Percentiles rank a stretch among this genome's conserved stretches.
Evolutionary conservation across 345 rosid genomes (phyloP).

Genomic region (Gynandropsis gynandra): DNA sequence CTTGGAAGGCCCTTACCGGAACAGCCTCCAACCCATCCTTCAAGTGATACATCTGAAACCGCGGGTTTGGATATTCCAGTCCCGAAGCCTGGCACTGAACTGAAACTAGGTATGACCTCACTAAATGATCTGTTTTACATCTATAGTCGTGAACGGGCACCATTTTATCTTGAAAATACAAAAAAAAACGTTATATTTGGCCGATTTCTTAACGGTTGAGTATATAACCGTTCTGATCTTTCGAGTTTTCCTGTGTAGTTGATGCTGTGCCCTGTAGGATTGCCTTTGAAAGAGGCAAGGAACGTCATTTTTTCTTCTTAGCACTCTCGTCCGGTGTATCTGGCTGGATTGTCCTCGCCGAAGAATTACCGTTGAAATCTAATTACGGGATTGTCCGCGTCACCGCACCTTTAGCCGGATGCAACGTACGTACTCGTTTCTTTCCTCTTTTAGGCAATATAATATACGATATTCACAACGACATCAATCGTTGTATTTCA

Average conservation of each 20-base stretch:
- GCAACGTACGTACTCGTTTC: constrained; percentile 41
- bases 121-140: too few relatives aligned
- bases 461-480: not conserved
- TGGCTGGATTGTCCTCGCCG: constrained; percentile 88
- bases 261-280: constrained; percentile 85
- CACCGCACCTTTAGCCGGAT: constrained; percentile 81
- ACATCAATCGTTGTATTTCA: not conserved
- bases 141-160: too few relatives aligned
- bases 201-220: constrained; percentile 23
- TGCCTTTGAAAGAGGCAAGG: constrained; percentile 94
- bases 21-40: constrained; percentile 54
- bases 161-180: too few relatives aligned
- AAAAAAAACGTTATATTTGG: not conserved
- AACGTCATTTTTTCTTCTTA: constrained; percentile 66
- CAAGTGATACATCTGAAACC: constrained; percentile 38
- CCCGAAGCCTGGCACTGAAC: constrained; percentile 77
- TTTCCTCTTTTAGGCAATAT: not conserved
- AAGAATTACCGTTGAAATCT: constrained; percentile 60
- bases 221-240: not conserved
- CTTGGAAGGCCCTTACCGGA: constrained; percentile 70
- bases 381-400: constrained; percentile 63
- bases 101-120: constrained; percentile 55
- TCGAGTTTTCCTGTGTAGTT: constrained; percentile 45
- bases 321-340: constrained; percentile 56
- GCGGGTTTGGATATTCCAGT: constrained; percentile 62